Evolutionary conservation across 2,329 filamentous ascomycete genomes (phyloP).

Genomic region (Pseudogymnoascus sp.): DNA sequence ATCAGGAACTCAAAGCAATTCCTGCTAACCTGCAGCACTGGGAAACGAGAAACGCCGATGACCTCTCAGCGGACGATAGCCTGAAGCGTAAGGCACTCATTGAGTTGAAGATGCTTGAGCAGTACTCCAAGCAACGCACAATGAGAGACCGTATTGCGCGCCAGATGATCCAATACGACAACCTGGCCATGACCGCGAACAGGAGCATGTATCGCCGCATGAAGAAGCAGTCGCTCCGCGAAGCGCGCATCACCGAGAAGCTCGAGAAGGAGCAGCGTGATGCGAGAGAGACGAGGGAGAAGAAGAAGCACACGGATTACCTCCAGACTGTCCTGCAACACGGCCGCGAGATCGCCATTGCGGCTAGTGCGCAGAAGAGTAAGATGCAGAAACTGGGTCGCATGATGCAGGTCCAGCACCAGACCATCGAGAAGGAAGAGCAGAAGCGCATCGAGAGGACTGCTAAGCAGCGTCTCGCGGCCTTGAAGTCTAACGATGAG

Average conservation of each 20-base stretch:
- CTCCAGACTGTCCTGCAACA: conserved; percentile 80
- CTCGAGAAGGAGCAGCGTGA: conserved; percentile 98
- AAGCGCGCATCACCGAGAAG: conserved; percentile 96
- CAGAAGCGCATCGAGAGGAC: conserved; percentile 97
- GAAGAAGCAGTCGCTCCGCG: conserved; percentile 94
- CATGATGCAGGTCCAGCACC: conserved; percentile 82
- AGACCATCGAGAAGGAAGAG: conserved; percentile 97
- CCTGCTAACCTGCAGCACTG: conserved; percentile 82
- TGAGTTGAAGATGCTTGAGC: conserved; percentile 83
- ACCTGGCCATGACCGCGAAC: conserved; percentile 94
- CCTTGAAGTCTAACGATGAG: conserved; percentile 97
- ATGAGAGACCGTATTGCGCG: conserved; percentile 81
- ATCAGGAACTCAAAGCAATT: conserved; percentile 73
- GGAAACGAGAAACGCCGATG: conserved; percentile 66
- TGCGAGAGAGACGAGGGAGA: conserved; percentile 89
- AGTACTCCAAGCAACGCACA: conserved; percentile 82
- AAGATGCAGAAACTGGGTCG: conserved; percentile 82
- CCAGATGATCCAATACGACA: conserved; percentile 92
- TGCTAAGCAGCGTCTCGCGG: conserved; percentile 98
- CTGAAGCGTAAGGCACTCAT: conserved; percentile 87
- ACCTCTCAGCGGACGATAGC: conserved; percentile 67
- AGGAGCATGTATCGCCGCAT: conserved; percentile 81
- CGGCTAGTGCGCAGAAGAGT: conserved; percentile 58
- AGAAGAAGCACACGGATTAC: conserved; percentile 94
- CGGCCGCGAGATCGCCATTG: conserved; percentile 66